phyloP scores from a whole-genome alignment of 306 rosid genomes.

The Vachellia collinsii region DNA sequence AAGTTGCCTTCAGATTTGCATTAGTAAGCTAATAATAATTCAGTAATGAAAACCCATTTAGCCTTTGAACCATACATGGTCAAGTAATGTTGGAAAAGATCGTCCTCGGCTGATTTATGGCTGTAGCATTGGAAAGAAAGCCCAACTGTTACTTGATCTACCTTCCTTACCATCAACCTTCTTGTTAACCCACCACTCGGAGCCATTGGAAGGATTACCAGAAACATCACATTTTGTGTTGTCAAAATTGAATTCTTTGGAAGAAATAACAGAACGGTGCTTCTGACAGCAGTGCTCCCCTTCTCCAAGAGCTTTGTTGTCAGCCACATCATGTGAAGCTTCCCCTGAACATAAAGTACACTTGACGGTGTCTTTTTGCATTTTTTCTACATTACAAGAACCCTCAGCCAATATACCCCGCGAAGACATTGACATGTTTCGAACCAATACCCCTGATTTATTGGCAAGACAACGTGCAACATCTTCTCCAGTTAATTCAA shows the following conservation, averaged over 20 bases:
- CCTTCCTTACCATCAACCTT: slow-evolving; percentile 59
- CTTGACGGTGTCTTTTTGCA: slow-evolving; percentile 40
- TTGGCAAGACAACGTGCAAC: slow-evolving; percentile 90
- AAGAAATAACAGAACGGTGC: slow-evolving; percentile 66
- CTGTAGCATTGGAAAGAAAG: slow-evolving; percentile 82
- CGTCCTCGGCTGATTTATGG: slow-evolving; percentile 61
- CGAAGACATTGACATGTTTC: slow-evolving; percentile 59
- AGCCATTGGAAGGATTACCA: slow-evolving; percentile 52
- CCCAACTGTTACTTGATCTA: slow-evolving; percentile 69
- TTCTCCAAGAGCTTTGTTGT: slow-evolving; percentile 47
- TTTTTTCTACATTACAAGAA: slow-evolving; percentile 47
- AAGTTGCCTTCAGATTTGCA: slow-evolving; percentile 46
- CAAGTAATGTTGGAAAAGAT: slow-evolving; percentile 40
- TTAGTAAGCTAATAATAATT: slow-evolving; percentile 41
- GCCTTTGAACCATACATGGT: slow-evolving; percentile 41
- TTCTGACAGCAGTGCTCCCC: slow-evolving; percentile 61
- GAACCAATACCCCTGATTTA: slow-evolving; percentile 52
- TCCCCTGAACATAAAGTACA: slow-evolving; percentile 45
- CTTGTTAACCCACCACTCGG: slow-evolving; percentile 85
- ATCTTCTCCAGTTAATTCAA: slow-evolving; percentile 93
- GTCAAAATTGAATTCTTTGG: slow-evolving; percentile 90
- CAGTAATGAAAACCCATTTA: slow-evolving; percentile 38
- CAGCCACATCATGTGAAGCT: slow-evolving; percentile 45
- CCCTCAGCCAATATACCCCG: slow-evolving; percentile 53
- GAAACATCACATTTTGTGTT: slow-evolving; percentile 67